A percentile compares a stretch with the other conserved stretches of the same genome.
phyloP scores from a whole-genome alignment of 306 rosid species.

The Casuarina equisetifolia region DNA sequence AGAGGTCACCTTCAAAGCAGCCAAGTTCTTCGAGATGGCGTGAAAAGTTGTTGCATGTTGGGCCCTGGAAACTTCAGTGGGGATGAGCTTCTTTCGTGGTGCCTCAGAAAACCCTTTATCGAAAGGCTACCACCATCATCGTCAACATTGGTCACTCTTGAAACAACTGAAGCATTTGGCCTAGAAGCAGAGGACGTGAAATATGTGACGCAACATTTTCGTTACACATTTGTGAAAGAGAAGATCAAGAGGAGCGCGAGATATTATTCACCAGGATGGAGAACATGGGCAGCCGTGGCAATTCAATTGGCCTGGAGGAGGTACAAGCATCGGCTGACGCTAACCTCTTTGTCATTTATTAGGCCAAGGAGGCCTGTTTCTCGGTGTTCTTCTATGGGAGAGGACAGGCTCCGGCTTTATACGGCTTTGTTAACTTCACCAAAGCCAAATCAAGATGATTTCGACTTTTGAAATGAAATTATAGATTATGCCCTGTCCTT shows the following conservation, averaged over 20 bases:
- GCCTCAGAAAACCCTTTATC: conserved; percentile 73
- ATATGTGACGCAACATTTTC: conserved; percentile 88
- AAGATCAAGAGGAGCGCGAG: conserved; percentile 87
- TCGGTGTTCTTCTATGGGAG: conserved; percentile 74
- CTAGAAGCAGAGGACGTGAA: conserved; percentile 80
- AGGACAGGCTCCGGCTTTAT: conserved; percentile 78
- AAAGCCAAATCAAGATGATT: conserved; percentile 80
- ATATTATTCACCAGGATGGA: conserved; percentile 95
- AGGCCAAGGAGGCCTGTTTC: conserved; percentile 82
- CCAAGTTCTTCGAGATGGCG: conserved; percentile 82
- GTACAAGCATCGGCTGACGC: conserved; percentile 64
- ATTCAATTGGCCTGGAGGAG: conserved; percentile 91
- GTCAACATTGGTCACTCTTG: conserved; percentile 66
- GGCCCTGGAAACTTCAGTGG: conserved; percentile 97
- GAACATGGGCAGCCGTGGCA: conserved; percentile 97
- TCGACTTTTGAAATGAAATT: conserved; percentile 37
- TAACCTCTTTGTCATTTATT: conserved; percentile 70
- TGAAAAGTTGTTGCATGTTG: conserved; percentile 87
- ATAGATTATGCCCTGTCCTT: too few species aligned
- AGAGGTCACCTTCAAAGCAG: conserved; percentile 94
- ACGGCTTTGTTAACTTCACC: conserved; percentile 89
- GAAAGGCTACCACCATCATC: conserved; percentile 82
- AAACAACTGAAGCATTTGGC: conserved; percentile 84
- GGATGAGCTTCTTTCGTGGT: conserved; percentile 92
- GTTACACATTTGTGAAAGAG: conserved; percentile 86